These are phyloP conservation scores for Digitaria exilis DNA, from an alignment of 202 grass and related monocot genomes.

Conservation along the genomic window DNA sequence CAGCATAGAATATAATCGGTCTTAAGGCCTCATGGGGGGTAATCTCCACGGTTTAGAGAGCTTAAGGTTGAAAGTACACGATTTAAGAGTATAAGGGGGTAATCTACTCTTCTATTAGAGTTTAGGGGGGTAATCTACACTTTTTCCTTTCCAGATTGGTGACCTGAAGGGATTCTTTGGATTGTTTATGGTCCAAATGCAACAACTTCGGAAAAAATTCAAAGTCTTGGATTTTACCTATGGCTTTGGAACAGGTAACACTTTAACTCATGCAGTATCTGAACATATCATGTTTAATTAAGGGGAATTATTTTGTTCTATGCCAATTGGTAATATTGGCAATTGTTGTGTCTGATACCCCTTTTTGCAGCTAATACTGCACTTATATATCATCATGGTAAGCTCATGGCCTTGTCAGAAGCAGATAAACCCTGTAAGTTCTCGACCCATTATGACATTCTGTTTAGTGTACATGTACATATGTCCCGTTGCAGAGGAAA, in stretches of 20 bases:
- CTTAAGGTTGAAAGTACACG: too few species aligned
- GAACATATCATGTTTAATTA: not conserved
- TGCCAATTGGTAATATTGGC: not conserved
- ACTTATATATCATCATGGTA: conserved; percentile 94
- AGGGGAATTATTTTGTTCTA: not conserved
- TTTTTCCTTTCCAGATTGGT: conserved; percentile 73
- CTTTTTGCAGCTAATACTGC: conserved; percentile 82
- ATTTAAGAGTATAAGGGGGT: too few species aligned
- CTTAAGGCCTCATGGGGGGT: too few species aligned
- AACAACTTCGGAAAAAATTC: conserved; percentile 76
- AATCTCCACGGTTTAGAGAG: too few species aligned
- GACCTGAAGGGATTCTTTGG: conserved; percentile 90
- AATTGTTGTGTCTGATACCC: conserved; percentile 5
- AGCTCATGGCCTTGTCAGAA: conserved; percentile 88
- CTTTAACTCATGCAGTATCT: not conserved
- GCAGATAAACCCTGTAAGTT: conserved; percentile 94
- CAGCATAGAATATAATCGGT: too few species aligned
- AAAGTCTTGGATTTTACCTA: conserved; percentile 85
- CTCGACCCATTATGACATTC: not conserved
- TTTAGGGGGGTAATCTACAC: too few species aligned
- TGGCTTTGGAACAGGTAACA: conserved; percentile 81
- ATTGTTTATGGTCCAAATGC: conserved; percentile 96
- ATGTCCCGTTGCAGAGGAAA: conserved; percentile 9
- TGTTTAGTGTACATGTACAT: conserved; percentile 11
- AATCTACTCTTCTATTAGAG: too few species aligned